Conservation (phyloP, 257 asterid species). For the Capsicum pubescens region DNA sequence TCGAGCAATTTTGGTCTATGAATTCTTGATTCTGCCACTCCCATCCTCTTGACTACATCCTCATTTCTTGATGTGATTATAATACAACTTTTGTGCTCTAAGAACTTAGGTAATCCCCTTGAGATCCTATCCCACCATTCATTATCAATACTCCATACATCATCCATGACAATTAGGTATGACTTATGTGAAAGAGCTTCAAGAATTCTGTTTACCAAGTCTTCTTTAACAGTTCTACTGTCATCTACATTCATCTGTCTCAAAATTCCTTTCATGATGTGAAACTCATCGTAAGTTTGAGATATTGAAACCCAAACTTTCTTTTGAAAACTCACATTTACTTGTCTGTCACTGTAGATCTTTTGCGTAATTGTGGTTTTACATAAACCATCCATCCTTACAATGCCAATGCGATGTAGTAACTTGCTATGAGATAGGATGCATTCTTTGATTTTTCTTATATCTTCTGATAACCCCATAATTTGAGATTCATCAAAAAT, state of each 20-base stretch:
- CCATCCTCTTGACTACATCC: slow-evolving; percentile 30
- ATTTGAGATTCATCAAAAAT: slow-evolving; percentile 30
- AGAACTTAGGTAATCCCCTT: slow-evolving; percentile 27
- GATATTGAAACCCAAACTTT: slow-evolving; percentile 40
- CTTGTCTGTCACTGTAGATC: slow-evolving; percentile 30
- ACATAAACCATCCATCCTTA: slow-evolving; percentile 44
- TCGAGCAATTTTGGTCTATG: slow-evolving; percentile 33
- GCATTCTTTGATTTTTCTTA: slow-evolving; percentile 30
- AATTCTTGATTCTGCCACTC: slow-evolving; percentile 24
- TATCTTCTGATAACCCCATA: slow-evolving; percentile 36
- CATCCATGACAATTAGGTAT: slow-evolving; percentile 41
- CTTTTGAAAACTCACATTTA: slow-evolving; percentile 22
- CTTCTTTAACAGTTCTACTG: slow-evolving; percentile 19
- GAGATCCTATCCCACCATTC: slow-evolving; percentile 41
- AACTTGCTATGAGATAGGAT: slow-evolving; percentile 29
- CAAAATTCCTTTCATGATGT: slow-evolving; percentile 36
- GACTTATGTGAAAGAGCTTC: slow-evolving; percentile 30
- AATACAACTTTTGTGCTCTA: slow-evolving; percentile 32
- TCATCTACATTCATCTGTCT: slow-evolving; percentile 29
- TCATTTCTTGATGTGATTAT: slow-evolving; percentile 40
- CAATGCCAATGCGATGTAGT: slow-evolving; percentile 32
- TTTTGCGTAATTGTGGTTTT: slow-evolving; percentile 42
- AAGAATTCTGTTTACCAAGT: slow-evolving; percentile 26
- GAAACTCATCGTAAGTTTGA: slow-evolving; percentile 33
- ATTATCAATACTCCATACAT: slow-evolving; percentile 37